Percentiles rank a stretch among this genome's conserved stretches.
phyloP scores from a whole-genome alignment of 2,329 filamentous ascomycete genomes.

The Penicillium palitans region DNA sequence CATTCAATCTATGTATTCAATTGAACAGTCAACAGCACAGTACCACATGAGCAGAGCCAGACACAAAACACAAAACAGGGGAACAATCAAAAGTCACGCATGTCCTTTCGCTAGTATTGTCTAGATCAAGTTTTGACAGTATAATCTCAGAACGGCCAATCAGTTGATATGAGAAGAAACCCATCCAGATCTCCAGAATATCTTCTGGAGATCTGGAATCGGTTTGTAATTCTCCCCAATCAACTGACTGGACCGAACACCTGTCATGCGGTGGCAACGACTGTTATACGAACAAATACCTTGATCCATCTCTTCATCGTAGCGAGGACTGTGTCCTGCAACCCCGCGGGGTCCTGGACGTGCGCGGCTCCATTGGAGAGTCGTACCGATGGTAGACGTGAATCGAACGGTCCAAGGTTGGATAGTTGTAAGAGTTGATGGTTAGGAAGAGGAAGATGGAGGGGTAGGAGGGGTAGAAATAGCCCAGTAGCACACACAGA shows the following conservation, averaged over 20 bases:
- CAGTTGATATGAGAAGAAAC: conserved; percentile 30
- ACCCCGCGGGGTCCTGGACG: conserved; percentile 15
- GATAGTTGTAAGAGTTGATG: not conserved
- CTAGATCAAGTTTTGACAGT: conserved; percentile 83
- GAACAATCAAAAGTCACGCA: conserved; percentile 64
- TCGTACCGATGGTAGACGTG: conserved; percentile 30
- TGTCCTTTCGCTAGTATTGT: conserved; percentile 87
- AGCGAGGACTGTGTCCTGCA: conserved; percentile 22
- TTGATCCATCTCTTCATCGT: conserved; percentile 41
- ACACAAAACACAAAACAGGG: conserved; percentile 29
- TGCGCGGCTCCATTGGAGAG: conserved; percentile 34
- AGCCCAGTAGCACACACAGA: not conserved
- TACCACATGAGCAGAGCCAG: conserved; percentile 4
- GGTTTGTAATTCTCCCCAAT: not conserved
- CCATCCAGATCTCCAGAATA: not conserved
- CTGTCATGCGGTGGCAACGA: conserved; percentile 46
- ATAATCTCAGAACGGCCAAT: conserved; percentile 66
- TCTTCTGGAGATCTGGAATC: not conserved
- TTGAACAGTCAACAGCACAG: conserved; percentile 4
- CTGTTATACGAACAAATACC: conserved; percentile 46
- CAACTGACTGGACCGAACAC: conserved; percentile 37
- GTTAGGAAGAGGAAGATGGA: conserved; percentile 3
- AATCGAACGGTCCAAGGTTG: not conserved
- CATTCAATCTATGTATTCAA: conserved; percentile 4
- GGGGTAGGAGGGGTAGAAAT: conserved; percentile 24